phyloP scores from a whole-genome alignment of 148 eudicot genomes.

The Vaccinium macrocarpon region DNA sequence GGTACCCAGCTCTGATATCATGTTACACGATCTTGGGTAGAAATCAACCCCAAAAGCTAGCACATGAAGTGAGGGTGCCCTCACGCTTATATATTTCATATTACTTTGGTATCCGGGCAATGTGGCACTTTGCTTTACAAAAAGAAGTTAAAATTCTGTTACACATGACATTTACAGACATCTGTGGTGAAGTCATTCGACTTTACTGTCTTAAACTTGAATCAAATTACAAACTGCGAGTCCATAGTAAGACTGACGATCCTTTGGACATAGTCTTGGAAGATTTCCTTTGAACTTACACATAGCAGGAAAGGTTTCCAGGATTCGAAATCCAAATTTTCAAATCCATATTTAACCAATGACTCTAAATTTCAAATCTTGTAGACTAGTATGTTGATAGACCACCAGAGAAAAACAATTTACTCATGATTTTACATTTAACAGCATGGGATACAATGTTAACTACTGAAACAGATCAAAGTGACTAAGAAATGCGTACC shows the following conservation, averaged over 20 bases:
- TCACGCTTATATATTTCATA: too few relatives aligned
- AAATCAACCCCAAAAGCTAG: too few relatives aligned
- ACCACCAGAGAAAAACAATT: background rate
- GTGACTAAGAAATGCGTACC: slow-evolving; percentile 25
- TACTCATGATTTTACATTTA: background rate
- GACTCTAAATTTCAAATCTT: background rate
- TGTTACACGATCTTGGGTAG: too few relatives aligned
- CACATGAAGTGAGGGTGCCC: too few relatives aligned
- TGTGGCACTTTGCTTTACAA: too few relatives aligned
- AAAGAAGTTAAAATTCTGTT: background rate
- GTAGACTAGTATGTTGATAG: background rate
- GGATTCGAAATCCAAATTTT: background rate
- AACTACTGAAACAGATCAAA: too few relatives aligned
- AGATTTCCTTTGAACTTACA: background rate
- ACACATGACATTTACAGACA: background rate
- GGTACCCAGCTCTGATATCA: too few relatives aligned
- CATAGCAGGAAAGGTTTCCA: background rate
- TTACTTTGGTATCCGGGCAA: too few relatives aligned
- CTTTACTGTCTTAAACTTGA: background rate
- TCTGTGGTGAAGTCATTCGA: background rate
- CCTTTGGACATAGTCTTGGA: background rate
- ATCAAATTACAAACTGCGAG: background rate
- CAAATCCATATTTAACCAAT: background rate
- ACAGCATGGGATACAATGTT: background rate
- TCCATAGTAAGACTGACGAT: background rate